These are phyloP conservation scores for Diplodia intermedia DNA, from an alignment of 2,329 filamentous ascomycete species.

Conservation along the genomic window DNA sequence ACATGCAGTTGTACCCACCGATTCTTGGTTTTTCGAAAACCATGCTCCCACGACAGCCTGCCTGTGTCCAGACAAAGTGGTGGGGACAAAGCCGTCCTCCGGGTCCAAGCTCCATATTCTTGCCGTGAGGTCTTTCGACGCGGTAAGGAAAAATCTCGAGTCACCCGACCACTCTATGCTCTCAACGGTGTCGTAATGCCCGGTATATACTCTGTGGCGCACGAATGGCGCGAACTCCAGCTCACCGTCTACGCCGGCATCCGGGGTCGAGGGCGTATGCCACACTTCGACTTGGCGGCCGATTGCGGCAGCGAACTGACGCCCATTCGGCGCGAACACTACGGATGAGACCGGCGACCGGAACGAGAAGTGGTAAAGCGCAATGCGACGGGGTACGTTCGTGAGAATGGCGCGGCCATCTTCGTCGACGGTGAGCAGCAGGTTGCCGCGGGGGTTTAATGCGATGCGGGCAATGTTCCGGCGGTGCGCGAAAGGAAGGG, in stretches of 20 bases:
- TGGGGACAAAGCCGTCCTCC: conserved; percentile 87
- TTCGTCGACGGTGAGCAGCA: conserved; percentile 91
- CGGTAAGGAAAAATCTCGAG: conserved; percentile 91
- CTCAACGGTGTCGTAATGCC: conserved; percentile 86
- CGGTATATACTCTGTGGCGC: conserved; percentile 81
- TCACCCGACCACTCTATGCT: conserved; percentile 95
- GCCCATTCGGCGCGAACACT: conserved; percentile 88
- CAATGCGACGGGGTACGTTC: conserved; percentile 83
- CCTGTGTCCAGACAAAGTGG: conserved; percentile 87
- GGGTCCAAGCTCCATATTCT: conserved; percentile 92
- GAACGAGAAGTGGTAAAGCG: conserved; percentile 96
- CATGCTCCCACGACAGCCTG: conserved; percentile 93
- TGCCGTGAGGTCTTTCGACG: conserved; percentile 89
- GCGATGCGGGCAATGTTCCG: conserved; percentile 90
- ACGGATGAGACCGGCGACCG: conserved; percentile 81
- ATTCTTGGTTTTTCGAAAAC: conserved; percentile 94
- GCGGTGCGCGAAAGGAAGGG: conserved; percentile 88
- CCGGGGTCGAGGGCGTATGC: conserved; percentile 91
- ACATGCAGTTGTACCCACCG: conserved; percentile 49
- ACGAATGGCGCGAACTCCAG: conserved; percentile 96
- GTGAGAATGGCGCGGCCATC: conserved; percentile 93
- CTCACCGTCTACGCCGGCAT: conserved; percentile 77
- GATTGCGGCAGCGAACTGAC: conserved; percentile 86
- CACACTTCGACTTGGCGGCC: conserved; percentile 92
- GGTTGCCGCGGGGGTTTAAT: conserved; percentile 86